Percentiles rank a stretch among this genome's conserved stretches.
Evolutionary conservation across 306 rosid genomes (phyloP).

Genomic region (Mimosa bimucronata): DNA sequence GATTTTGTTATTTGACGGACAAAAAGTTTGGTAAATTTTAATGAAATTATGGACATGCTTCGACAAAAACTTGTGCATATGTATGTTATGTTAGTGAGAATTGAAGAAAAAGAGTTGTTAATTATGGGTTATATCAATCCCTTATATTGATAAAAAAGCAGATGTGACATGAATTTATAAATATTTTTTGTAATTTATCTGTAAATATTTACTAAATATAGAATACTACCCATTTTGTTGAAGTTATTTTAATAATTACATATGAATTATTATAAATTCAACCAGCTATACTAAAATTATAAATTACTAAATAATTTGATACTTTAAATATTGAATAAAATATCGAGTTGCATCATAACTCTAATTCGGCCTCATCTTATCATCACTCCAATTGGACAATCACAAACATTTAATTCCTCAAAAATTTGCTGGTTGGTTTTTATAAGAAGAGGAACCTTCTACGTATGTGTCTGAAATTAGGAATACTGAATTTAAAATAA

Average conservation of each 20-base stretch:
- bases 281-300: neutral
- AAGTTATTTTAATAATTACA: neutral
- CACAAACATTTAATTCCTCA: neutral
- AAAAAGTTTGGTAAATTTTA: too few species aligned
- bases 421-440: too few species aligned
- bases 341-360: neutral
- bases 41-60: too few species aligned
- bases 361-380: neutral
- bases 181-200: too few species aligned
- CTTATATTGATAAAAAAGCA: neutral
- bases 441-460: neutral
- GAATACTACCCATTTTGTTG: neutral
- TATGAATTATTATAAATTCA: neutral
- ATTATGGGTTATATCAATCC: neutral
- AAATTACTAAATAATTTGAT: neutral
- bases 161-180: neutral
- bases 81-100: too few species aligned
- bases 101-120: too few species aligned
- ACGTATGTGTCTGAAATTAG: slow-evolving; percentile 5
- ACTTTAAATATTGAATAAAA: neutral
- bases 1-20: too few species aligned
- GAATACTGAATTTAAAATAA: neutral
- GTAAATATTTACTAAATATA: too few species aligned
- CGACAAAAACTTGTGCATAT: too few species aligned
- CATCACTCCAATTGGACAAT: neutral